These are phyloP conservation scores for Blastobotrys muscicola DNA, from an alignment of 805 yeast species.

Conservation along the genomic window DNA sequence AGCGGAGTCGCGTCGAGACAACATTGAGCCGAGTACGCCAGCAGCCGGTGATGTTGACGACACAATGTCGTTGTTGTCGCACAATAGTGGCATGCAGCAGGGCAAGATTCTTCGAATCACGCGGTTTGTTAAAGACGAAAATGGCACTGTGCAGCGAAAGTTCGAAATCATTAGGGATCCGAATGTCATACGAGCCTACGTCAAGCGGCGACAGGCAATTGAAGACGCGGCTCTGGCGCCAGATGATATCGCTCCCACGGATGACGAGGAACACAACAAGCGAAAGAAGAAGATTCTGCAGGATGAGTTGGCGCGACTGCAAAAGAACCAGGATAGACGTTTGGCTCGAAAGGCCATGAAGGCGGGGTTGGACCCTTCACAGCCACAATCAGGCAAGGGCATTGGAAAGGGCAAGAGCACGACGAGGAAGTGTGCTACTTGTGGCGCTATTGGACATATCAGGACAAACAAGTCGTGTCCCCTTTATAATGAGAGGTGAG, in stretches of 20 bases:
- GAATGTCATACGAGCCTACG: slow-evolving; percentile 74
- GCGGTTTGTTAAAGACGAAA: slow-evolving; percentile 70
- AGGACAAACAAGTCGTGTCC: slow-evolving; percentile 91
- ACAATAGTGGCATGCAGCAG: slow-evolving; percentile 20
- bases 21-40: not conserved
- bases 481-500: slow-evolving; percentile 47
- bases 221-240: slow-evolving; percentile 41
- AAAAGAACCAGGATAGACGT: slow-evolving; percentile 63
- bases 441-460: slow-evolving; percentile 94
- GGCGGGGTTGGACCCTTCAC: slow-evolving; percentile 18
- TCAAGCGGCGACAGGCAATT: slow-evolving; percentile 57
- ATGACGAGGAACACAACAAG: slow-evolving; percentile 74
- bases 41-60: slow-evolving; percentile 25
- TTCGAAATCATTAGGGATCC: slow-evolving; percentile 77
- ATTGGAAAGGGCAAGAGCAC: slow-evolving; percentile 64
- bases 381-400: slow-evolving; percentile 41
- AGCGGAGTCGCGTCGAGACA: slow-evolving; percentile 22
- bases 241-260: slow-evolving; percentile 66
- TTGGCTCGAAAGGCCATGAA: slow-evolving; percentile 46
- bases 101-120: slow-evolving; percentile 52
- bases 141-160: slow-evolving; percentile 76
- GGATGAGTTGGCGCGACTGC: slow-evolving; percentile 73
- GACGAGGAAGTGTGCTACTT: slow-evolving; percentile 81
- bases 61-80: slow-evolving; percentile 25
- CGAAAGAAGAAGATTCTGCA: slow-evolving; percentile 64